Percentiles rank a stretch among this genome's conserved stretches.
These are phyloP conservation scores for Amanita inopinata DNA, from an alignment of 768 basidiomycete genomes.

Conservation along the genomic window DNA sequence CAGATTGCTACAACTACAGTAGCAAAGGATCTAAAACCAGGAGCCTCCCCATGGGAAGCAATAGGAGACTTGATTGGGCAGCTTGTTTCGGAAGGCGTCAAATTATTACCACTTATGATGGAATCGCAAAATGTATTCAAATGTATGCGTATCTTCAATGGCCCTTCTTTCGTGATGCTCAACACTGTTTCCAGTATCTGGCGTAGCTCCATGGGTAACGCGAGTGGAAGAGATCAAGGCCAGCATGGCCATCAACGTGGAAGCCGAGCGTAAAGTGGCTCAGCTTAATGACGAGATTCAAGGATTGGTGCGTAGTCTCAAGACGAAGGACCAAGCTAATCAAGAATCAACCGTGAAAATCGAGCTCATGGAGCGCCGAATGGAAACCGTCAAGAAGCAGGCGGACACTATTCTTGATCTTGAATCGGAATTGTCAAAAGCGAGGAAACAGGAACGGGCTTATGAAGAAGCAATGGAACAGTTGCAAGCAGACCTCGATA, in stretches of 20 bases:
- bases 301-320: conserved; percentile 74
- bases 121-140: conserved; percentile 74
- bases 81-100: conserved; percentile 61
- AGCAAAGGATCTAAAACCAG: conserved; percentile 56
- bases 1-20: conserved; percentile 66
- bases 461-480: conserved; percentile 94
- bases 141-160: conserved; percentile 36
- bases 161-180: conserved; percentile 1
- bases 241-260: conserved; percentile 75
- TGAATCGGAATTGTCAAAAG: conserved; percentile 70
- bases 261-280: conserved; percentile 82
- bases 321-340: conserved; percentile 80
- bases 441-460: conserved; percentile 78
- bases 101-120: conserved; percentile 58
- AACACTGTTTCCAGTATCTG: conserved; percentile 39
- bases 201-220: conserved; percentile 76
- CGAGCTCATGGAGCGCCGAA: conserved; percentile 87
- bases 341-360: conserved; percentile 90
- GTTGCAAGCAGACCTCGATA: conserved; percentile 80
- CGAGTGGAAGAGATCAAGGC: conserved; percentile 80
- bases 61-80: conserved; percentile 60
- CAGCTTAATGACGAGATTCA: conserved; percentile 88
- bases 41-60: conserved; percentile 67
- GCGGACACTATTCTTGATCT: conserved; percentile 76
- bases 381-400: conserved; percentile 88